These are phyloP conservation scores for Lentinula sp. DNA, from an alignment of 768 basidiomycete genomes.

Conservation along the genomic window DNA sequence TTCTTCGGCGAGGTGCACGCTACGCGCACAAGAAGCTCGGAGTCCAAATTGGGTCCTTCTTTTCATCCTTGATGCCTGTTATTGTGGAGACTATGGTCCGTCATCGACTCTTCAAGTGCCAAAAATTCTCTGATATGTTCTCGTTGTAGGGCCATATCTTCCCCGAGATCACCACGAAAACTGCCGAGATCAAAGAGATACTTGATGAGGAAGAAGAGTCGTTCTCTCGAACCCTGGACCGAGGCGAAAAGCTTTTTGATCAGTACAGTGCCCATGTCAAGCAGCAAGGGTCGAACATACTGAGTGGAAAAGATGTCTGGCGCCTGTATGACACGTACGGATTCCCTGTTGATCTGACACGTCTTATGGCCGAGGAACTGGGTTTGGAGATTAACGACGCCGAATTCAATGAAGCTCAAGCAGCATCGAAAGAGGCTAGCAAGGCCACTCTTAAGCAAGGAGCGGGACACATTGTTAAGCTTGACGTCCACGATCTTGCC, in stretches of 20 bases:
- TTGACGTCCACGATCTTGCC: constrained; percentile 94
- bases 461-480: constrained; percentile 64
- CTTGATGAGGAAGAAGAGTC: constrained; percentile 97
- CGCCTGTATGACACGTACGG: constrained; percentile 96
- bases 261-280: constrained; percentile 71
- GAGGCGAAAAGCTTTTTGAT: constrained; percentile 94
- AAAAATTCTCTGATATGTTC: constrained; percentile 7
- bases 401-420: constrained; percentile 87
- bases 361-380: constrained; percentile 94
- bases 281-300: constrained; percentile 53
- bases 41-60: constrained; percentile 90
- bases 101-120: constrained; percentile 2
- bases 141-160: constrained; percentile 68
- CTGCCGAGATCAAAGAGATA: constrained; percentile 86
- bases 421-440: constrained; percentile 85
- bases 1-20: constrained; percentile 89
- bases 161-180: constrained; percentile 85
- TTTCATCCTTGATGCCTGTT: constrained; percentile 86
- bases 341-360: constrained; percentile 94
- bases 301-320: constrained; percentile 94
- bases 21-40: constrained; percentile 94
- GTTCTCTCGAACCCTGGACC: constrained; percentile 93
- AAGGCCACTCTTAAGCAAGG: constrained; percentile 77
- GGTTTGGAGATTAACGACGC: constrained; percentile 77
- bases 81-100: constrained; percentile 85